These are phyloP conservation scores for Colletotrichum sp. DNA, from an alignment of 2,329 filamentous ascomycete genomes.

Conservation along the genomic window DNA sequence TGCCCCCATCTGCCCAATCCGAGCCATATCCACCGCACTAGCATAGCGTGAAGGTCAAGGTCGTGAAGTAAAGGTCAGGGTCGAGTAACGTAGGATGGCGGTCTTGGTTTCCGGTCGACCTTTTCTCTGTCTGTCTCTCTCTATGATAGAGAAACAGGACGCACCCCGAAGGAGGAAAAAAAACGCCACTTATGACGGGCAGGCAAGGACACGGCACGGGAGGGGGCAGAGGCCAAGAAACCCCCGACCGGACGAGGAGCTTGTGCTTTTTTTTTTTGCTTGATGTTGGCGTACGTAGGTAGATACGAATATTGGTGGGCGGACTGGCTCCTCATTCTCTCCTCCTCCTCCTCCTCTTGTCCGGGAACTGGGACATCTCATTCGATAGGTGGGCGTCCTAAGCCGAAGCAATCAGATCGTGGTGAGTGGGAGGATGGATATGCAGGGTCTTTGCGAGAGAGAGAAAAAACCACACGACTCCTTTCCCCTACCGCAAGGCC, in stretches of 20 bases:
- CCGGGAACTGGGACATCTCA: no score
- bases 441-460: slow-evolving; percentile 11
- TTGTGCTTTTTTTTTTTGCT: not conserved
- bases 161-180: not conserved
- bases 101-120: not conserved
- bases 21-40: not conserved
- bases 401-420: not conserved
- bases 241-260: not conserved
- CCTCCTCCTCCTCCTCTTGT: no score
- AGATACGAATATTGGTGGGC: not conserved
- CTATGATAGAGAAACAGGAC: not conserved
- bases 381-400: not conserved
- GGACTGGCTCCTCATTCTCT: no score
- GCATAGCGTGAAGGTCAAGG: not conserved
- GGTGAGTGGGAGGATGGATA: not conserved
- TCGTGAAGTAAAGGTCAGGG: not conserved
- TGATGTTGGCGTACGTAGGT: not conserved
- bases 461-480: not conserved
- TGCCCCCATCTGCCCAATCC: not conserved
- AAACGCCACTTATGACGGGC: slow-evolving; percentile 13
- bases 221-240: not conserved
- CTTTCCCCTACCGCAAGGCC: not conserved
- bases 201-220: not conserved
- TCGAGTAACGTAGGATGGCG: slow-evolving; percentile 12
- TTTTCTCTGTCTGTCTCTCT: not conserved